Conservation (phyloP, 208 protist species). For the Crithidia expoeki region DNA sequence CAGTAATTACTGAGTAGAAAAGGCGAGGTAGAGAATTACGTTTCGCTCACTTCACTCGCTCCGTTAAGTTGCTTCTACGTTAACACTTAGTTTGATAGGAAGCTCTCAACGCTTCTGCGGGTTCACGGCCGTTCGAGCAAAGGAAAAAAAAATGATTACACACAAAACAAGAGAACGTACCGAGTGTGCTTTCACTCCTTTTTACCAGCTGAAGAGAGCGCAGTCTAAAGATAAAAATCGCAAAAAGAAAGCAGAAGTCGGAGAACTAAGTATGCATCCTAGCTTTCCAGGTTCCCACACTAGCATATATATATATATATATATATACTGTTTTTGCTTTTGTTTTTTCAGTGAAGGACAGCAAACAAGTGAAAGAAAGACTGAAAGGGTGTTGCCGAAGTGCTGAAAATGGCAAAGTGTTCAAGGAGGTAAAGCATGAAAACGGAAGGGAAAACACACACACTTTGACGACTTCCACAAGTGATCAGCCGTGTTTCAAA, state of each 20-base stretch:
- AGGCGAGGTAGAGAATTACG: background rate
- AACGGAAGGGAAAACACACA: background rate
- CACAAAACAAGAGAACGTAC: background rate
- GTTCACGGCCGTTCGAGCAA: background rate
- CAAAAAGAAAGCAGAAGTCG: too few relatives aligned
- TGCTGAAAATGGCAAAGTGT: background rate
- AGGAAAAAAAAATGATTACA: background rate
- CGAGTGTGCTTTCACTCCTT: too few relatives aligned
- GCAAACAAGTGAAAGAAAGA: background rate
- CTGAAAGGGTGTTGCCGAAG: background rate
- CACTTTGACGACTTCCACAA: background rate
- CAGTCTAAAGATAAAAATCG: too few relatives aligned
- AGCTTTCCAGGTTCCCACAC: background rate
- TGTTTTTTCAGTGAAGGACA: background rate
- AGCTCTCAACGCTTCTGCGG: background rate
- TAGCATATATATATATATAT: background rate
- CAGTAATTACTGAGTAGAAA: background rate
- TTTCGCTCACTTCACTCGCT: background rate
- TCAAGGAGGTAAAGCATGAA: background rate
- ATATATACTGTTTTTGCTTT: background rate
- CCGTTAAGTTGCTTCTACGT: background rate
- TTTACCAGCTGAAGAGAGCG: too few relatives aligned
- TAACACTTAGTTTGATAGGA: background rate
- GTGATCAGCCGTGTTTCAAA: too few relatives aligned
- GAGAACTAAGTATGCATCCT: background rate